A percentile compares a stretch with the other conserved stretches of the same genome.
Conservation (phyloP, 2,329 filamentous ascomycete genomes). For the Ilyonectria mors-panacis region DNA sequence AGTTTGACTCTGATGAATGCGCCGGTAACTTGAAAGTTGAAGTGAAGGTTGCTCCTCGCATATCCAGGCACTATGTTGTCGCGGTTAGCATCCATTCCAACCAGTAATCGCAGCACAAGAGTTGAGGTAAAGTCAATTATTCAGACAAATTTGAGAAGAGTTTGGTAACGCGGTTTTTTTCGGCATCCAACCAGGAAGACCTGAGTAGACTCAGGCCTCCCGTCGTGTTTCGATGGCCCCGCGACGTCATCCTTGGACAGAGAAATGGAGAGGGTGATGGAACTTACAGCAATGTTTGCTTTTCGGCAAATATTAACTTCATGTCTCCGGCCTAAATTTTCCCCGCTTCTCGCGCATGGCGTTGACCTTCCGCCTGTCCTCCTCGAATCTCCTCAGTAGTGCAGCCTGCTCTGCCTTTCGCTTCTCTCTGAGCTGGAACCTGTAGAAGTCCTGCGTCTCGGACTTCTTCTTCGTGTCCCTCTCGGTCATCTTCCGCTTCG, state of each 20-base stretch:
- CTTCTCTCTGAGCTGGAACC: conserved; percentile 86
- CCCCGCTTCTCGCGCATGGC: conserved; percentile 79
- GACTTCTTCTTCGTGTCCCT: conserved; percentile 74
- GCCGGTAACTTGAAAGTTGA: background rate
- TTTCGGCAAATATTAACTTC: conserved; percentile 35
- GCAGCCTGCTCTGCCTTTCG: conserved; percentile 81
- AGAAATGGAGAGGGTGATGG: conserved; percentile 12
- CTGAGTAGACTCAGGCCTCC: conserved; percentile 39
- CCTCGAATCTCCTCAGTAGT: conserved; percentile 80
- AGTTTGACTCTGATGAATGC: background rate
- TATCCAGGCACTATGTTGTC: conserved; percentile 3
- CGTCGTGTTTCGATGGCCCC: conserved; percentile 63
- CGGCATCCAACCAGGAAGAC: conserved; percentile 62
- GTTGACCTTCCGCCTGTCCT: conserved; percentile 80
- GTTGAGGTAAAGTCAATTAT: conserved; percentile 36
- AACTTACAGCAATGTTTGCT: conserved; percentile 34
- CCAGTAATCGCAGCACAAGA: conserved; percentile 2
- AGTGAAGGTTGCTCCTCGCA: conserved; percentile 10
- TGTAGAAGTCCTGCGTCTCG: conserved; percentile 82
- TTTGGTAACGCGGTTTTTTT: conserved; percentile 73
- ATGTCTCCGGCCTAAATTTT: conserved; percentile 70
- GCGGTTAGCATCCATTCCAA: conserved; percentile 18
- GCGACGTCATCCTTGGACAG: conserved; percentile 64
- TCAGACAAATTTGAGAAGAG: conserved; percentile 79
- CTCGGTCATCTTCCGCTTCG: conserved; percentile 72